Percentiles rank a stretch among this genome's conserved stretches.
Conservation (phyloP, 2,329 filamentous ascomycete species). For the Claviceps humidiphila region DNA sequence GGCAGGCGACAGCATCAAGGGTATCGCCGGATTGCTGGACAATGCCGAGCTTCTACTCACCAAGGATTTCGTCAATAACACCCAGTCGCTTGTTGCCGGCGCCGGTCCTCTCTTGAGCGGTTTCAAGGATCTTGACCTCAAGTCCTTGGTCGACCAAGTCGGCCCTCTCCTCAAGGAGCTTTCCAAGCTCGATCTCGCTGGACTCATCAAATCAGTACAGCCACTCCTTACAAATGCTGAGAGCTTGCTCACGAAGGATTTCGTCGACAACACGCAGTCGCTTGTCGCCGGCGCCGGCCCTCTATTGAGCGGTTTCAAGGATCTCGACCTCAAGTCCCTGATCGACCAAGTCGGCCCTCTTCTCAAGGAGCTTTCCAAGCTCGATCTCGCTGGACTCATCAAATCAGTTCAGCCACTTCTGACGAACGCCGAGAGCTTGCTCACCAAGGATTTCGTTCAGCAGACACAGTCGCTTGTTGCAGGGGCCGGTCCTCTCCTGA, state of each 20-base stretch:
- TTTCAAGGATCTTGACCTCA: conserved; percentile 18
- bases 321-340: conserved; percentile 12
- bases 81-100: conserved; percentile 6
- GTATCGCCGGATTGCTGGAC: too few species aligned
- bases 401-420: conserved; percentile 9
- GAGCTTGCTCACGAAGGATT: conserved; percentile 16
- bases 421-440: conserved; percentile 16
- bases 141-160: conserved; percentile 7
- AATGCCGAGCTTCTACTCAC: background rate
- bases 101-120: conserved; percentile 20
- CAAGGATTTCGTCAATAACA: conserved; percentile 11
- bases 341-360: conserved; percentile 16
- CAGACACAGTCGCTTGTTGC: conserved; percentile 15
- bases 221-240: too few species aligned
- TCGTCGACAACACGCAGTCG: conserved; percentile 18
- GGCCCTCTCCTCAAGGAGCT: conserved; percentile 17
- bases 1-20: too few species aligned
- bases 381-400: conserved; percentile 3
- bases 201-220: too few species aligned
- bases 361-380: conserved; percentile 9
- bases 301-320: conserved; percentile 21
- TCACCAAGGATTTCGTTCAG: conserved; percentile 19
- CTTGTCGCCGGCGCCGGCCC: conserved; percentile 15
- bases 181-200: conserved; percentile 4
- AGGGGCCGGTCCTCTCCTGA: conserved; percentile 19